Percentiles rank a stretch among this genome's conserved stretches.
Evolutionary conservation across 768 basidiomycete genomes (phyloP).

Genomic region (Hortiboletus flavorubellus): DNA sequence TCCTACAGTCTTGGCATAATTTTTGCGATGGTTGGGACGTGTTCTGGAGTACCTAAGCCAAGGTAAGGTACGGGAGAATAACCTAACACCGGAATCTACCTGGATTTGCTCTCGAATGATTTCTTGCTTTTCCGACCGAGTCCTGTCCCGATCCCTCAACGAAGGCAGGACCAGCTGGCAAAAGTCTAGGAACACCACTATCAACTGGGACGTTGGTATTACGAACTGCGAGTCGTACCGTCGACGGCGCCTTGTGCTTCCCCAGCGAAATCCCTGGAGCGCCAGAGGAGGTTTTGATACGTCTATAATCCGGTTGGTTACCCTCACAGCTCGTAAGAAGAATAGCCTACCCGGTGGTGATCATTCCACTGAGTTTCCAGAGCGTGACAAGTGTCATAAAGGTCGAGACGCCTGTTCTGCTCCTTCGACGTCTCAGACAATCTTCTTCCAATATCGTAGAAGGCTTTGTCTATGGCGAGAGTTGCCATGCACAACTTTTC

Average conservation of each 20-base stretch:
- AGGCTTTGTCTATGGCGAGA: slow-evolving; percentile 16
- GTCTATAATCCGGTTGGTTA: slow-evolving; percentile 4
- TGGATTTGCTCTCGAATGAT: slow-evolving; percentile 17
- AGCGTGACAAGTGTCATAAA: slow-evolving; percentile 9
- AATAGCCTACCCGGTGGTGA: slow-evolving; percentile 6
- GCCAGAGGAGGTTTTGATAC: slow-evolving; percentile 17
- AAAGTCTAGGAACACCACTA: slow-evolving; percentile 5
- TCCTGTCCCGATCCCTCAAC: slow-evolving; percentile 6
- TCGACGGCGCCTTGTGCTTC: slow-evolving; percentile 18
- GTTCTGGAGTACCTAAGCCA: slow-evolving; percentile 8
- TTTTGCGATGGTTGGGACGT: slow-evolving; percentile 20
- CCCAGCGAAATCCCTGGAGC: slow-evolving; percentile 19
- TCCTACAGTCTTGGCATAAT: slow-evolving; percentile 18
- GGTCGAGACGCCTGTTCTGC: slow-evolving; percentile 7
- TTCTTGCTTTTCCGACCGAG: slow-evolving; percentile 8
- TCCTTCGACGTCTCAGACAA: slow-evolving; percentile 5
- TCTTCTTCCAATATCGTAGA: slow-evolving; percentile 11
- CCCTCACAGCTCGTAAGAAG: no score
- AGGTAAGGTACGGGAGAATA: not conserved
- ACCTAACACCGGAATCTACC: not conserved
- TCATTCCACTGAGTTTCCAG: slow-evolving; percentile 17
- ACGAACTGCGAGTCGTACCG: not conserved
- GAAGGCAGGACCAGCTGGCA: slow-evolving; percentile 15
- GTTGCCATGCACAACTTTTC: slow-evolving; percentile 13
- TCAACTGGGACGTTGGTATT: not conserved